Conservation (phyloP, 148 eudicot genomes). For the Camellia granthamiana region DNA sequence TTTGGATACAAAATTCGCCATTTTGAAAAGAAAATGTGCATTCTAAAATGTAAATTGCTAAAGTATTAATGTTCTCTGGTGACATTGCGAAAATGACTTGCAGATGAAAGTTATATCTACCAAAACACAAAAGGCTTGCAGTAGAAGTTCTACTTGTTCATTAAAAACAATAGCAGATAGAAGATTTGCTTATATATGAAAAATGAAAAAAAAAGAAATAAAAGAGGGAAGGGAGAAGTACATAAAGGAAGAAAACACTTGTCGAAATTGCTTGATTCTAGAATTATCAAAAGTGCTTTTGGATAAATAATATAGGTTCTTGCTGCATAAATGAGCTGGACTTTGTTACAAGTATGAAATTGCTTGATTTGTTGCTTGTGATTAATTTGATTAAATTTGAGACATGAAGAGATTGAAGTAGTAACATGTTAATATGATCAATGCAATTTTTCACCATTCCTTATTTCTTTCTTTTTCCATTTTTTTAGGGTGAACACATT, state of each 20-base stretch:
- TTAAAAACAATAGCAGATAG: neutral
- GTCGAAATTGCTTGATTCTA: neutral
- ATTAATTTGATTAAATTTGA: neutral
- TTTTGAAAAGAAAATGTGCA: too few species aligned
- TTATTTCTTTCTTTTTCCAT: neutral
- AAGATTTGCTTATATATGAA: too few species aligned
- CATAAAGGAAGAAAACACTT: neutral
- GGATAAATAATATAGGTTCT: neutral
- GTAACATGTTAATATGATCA: neutral
- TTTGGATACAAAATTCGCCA: too few species aligned
- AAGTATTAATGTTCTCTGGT: too few species aligned
- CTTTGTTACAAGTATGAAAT: neutral
- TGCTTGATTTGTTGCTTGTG: neutral
- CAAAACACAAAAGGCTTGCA: neutral
- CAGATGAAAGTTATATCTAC: neutral
- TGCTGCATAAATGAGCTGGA: neutral
- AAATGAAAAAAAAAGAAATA: too few species aligned
- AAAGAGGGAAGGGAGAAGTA: too few species aligned
- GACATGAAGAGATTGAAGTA: neutral
- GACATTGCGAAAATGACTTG: neutral
- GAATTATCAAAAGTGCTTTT: neutral
- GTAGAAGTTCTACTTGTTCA: neutral
- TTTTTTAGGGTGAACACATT: neutral
- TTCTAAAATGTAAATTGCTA: too few species aligned
- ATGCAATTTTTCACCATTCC: neutral